phyloP scores from a whole-genome alignment of 768 basidiomycete species.

The Suillus bovinus region DNA sequence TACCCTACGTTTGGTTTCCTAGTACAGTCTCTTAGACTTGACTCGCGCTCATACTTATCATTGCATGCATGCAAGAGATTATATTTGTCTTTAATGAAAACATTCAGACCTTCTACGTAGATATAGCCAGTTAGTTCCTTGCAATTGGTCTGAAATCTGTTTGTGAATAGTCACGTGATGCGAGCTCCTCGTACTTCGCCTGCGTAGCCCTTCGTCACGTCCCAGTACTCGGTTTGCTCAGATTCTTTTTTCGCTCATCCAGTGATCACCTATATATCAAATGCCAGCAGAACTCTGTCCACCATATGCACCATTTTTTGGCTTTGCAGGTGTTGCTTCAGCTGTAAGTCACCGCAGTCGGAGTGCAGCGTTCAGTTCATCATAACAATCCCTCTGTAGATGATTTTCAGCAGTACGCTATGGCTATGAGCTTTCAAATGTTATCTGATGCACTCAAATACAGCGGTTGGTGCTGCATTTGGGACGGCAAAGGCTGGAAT shows the following conservation, averaged over 20 bases:
- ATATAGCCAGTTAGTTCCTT: neutral
- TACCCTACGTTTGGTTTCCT: neutral
- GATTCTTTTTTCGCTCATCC: neutral
- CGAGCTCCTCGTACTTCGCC: slow-evolving; percentile 1
- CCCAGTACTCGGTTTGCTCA: neutral
- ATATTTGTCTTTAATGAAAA: neutral
- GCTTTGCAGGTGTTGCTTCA: slow-evolving; percentile 94
- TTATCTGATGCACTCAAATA: neutral
- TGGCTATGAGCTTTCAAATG: slow-evolving; percentile 9
- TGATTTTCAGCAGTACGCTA: slow-evolving; percentile 91
- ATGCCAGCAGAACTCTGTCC: slow-evolving; percentile 71
- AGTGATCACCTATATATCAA: slow-evolving; percentile 1
- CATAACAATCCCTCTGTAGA: slow-evolving; percentile 48
- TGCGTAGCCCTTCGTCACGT: slow-evolving; percentile 1
- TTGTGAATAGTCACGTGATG: slow-evolving; percentile 4
- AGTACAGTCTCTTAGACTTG: neutral
- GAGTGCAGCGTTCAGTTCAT: slow-evolving; percentile 3
- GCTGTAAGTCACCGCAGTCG: slow-evolving; percentile 57
- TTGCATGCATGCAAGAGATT: slow-evolving; percentile 8
- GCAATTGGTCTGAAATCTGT: neutral
- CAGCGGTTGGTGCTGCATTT: slow-evolving; percentile 93
- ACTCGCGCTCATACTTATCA: neutral
- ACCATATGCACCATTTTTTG: slow-evolving; percentile 97
- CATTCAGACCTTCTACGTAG: neutral
- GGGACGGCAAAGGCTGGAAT: slow-evolving; percentile 97